These are phyloP conservation scores for Penicillium sp. DNA, from an alignment of 2,329 filamentous ascomycete species.

Conservation along the genomic window DNA sequence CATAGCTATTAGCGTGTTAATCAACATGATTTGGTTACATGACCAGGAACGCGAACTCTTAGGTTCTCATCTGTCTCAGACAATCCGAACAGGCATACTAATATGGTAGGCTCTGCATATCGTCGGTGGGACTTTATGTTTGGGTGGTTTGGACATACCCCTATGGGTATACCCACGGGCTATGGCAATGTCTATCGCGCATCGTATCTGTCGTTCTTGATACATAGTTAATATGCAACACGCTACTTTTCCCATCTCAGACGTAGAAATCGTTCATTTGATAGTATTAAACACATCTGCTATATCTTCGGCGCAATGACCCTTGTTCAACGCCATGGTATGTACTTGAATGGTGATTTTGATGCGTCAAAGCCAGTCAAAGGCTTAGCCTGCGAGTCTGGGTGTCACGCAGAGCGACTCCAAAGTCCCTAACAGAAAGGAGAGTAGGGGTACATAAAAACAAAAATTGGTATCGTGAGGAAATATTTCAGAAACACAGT, in stretches of 20 bases:
- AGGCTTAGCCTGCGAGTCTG: neutral
- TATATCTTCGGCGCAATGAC: neutral
- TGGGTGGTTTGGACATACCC: too few species aligned
- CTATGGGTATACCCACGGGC: too few species aligned
- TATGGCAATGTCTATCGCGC: too few species aligned
- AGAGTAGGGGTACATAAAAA: slow-evolving; percentile 1
- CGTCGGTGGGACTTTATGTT: too few species aligned
- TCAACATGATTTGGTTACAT: too few species aligned
- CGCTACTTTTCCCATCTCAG: too few species aligned
- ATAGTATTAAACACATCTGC: slow-evolving; percentile 2
- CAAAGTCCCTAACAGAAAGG: slow-evolving; percentile 1
- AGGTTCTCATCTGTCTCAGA: too few species aligned
- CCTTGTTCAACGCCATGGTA: slow-evolving; percentile 9
- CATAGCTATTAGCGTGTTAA: too few species aligned
- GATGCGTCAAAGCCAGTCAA: slow-evolving; percentile 3
- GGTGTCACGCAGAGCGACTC: neutral
- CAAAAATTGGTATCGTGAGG: slow-evolving; percentile 12
- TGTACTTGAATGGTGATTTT: slow-evolving; percentile 13
- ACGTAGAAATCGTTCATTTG: neutral
- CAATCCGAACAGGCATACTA: neutral
- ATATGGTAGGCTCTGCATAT: too few species aligned
- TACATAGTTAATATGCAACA: too few species aligned
- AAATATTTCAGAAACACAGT: neutral
- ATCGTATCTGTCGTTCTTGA: too few species aligned
- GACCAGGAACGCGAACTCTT: too few species aligned